A percentile compares a stretch with the other conserved stretches of the same genome.
Evolutionary conservation across 2,329 filamentous ascomycete species (phyloP).

Genomic region (Fusarium guadeloupense): DNA sequence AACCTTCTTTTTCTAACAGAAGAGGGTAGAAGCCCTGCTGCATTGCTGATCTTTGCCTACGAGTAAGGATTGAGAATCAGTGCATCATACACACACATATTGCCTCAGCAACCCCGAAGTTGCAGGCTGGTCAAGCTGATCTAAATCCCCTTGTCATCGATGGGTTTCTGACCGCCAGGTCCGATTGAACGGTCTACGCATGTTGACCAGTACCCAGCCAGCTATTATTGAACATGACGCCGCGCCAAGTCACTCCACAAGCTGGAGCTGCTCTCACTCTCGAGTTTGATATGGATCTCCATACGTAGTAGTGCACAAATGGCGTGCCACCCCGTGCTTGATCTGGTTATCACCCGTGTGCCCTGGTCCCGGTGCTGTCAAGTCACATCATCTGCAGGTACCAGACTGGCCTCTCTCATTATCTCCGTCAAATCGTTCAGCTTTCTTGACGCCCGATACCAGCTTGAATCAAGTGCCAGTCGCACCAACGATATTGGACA

Average conservation of each 20-base stretch:
- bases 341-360: conserved; percentile 30
- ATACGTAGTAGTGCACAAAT: conserved; percentile 35
- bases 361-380: conserved; percentile 34
- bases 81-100: too few species aligned
- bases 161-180: conserved; percentile 19
- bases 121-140: neutral
- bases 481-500: neutral
- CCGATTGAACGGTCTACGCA: conserved; percentile 1
- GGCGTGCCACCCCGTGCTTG: conserved; percentile 34
- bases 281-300: conserved; percentile 13
- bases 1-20: neutral
- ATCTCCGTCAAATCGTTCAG: neutral
- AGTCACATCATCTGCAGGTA: conserved; percentile 39
- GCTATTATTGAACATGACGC: neutral
- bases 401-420: conserved; percentile 15
- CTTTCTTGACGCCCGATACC: neutral
- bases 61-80: neutral
- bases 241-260: neutral
- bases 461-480: neutral
- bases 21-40: neutral
- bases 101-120: conserved; percentile 1
- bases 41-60: conserved; percentile 8
- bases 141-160: neutral
- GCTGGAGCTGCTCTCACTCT: neutral
- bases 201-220: neutral